These are phyloP conservation scores for Macrophomina pseudophaseolina DNA, from an alignment of 2,329 filamentous ascomycete genomes.

Conservation along the genomic window DNA sequence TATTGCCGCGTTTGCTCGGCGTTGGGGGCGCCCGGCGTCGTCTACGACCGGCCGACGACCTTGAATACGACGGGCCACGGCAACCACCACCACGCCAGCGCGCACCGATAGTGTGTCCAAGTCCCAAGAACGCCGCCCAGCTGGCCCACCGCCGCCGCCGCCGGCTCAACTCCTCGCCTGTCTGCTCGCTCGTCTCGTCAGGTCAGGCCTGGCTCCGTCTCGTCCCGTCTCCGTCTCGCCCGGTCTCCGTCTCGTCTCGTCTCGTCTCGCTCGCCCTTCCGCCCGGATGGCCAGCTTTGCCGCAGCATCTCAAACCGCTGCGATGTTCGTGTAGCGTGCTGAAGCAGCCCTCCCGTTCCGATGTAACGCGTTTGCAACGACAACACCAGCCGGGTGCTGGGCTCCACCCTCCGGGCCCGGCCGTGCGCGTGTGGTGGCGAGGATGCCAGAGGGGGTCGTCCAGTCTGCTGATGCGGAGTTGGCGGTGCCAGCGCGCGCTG, in stretches of 20 bases:
- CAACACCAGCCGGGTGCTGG: not conserved
- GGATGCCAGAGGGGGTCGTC: not conserved
- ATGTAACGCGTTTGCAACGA: not conserved
- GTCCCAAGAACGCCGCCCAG: constrained; percentile 2
- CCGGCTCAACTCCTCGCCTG: too few species aligned
- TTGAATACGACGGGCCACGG: not conserved
- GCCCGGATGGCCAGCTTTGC: not conserved
- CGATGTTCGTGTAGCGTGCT: not conserved
- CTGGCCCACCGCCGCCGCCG: not conserved
- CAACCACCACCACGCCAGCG: constrained; percentile 5
- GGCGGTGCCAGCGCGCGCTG: not conserved
- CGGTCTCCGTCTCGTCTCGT: not conserved
- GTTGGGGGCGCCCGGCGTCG: not conserved
- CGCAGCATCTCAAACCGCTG: not conserved
- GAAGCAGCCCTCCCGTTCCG: constrained; percentile 11
- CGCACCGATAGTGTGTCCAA: not conserved
- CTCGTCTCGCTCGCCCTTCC: not conserved
- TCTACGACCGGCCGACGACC: not conserved
- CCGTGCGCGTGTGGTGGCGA: constrained; percentile 18
- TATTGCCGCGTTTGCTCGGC: constrained; percentile 7
- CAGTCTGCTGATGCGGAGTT: constrained; percentile 23
- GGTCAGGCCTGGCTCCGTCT: too few species aligned
- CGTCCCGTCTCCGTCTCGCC: not conserved
- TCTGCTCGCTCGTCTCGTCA: too few species aligned
- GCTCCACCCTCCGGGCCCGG: not conserved